phyloP scores from a whole-genome alignment of 495 filamentous ascomycete genomes.

The Cudoniella acicularis region DNA sequence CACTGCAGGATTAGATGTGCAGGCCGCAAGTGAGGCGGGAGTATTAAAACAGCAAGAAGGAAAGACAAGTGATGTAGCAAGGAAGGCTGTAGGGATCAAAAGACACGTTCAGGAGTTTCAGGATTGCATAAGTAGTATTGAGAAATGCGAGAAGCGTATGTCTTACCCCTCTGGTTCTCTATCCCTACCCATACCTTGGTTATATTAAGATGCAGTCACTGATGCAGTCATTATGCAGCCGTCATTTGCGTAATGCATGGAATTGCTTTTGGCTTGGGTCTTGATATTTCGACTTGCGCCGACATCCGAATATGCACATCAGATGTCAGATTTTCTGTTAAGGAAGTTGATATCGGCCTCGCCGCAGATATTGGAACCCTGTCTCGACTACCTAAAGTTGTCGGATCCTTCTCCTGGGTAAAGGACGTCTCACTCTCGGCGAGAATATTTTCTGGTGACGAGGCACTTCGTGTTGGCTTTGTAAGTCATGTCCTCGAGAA shows the following conservation, averaged over 20 bases:
- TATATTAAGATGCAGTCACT: background rate
- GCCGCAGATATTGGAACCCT: conserved; percentile 93
- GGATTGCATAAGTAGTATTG: conserved; percentile 67
- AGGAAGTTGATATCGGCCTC: conserved; percentile 93
- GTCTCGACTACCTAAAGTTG: conserved; percentile 77
- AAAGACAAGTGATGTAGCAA: conserved; percentile 50
- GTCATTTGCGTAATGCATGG: conserved; percentile 85
- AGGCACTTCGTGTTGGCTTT: conserved; percentile 79
- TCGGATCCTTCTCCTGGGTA: conserved; percentile 76
- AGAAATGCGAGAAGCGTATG: conserved; percentile 84
- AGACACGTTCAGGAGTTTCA: conserved; percentile 76
- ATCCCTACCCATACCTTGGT: background rate
- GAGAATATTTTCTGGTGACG: conserved; percentile 69
- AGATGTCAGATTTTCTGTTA: conserved; percentile 69
- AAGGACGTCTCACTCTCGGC: conserved; percentile 86
- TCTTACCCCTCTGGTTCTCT: background rate
- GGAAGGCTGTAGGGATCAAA: conserved; percentile 60
- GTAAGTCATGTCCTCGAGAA: conserved; percentile 71
- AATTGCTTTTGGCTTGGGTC: conserved; percentile 72
- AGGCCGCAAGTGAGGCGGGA: conserved; percentile 49
- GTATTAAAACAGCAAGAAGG: conserved; percentile 27
- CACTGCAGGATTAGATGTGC: conserved; percentile 79
- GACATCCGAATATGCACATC: conserved; percentile 74
- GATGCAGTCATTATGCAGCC: conserved; percentile 37
- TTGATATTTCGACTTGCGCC: conserved; percentile 74